A percentile compares a stretch with the other conserved stretches of the same genome.
Evolutionary conservation across 1,284 basidiomycete species (phyloP).

Genomic region (Sporisorium iseilematis-ciliati): DNA sequence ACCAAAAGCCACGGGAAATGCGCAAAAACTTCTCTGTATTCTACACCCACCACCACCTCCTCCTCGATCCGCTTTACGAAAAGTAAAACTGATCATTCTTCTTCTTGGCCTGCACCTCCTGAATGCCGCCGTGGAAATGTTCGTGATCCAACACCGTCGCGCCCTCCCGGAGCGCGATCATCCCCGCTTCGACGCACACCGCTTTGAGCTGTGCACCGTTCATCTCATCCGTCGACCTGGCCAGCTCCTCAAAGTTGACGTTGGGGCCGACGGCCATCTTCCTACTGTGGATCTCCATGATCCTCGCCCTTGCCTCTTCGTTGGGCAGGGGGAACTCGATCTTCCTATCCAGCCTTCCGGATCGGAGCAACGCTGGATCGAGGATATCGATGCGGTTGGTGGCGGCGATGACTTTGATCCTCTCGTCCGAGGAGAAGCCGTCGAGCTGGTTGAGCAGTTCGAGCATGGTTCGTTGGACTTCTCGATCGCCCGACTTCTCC

Average conservation of each 20-base stretch:
- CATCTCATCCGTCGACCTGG: slow-evolving; percentile 82
- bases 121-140: slow-evolving; percentile 69
- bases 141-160: slow-evolving; percentile 74
- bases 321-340: slow-evolving; percentile 85
- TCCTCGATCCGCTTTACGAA: slow-evolving; percentile 14
- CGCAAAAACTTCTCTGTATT: not conserved
- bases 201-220: slow-evolving; percentile 76
- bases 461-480: slow-evolving; percentile 99
- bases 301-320: slow-evolving; percentile 79
- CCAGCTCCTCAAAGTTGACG: slow-evolving; percentile 83
- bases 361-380: slow-evolving; percentile 81
- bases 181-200: slow-evolving; percentile 91
- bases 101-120: slow-evolving; percentile 70
- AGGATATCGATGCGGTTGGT: slow-evolving; percentile 99
- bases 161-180: slow-evolving; percentile 95
- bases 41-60: not conserved
- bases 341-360: slow-evolving; percentile 81
- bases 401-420: slow-evolving; percentile 99
- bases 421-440: slow-evolving; percentile 87
- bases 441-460: slow-evolving; percentile 92
- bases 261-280: slow-evolving; percentile 87
- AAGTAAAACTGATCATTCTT: slow-evolving; percentile 69
- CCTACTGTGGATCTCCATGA: slow-evolving; percentile 85
- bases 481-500: slow-evolving; percentile 95
- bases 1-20: not conserved